Evolutionary conservation across 2,329 filamentous ascomycete species (phyloP), one percentile per base, ranked within the genome.

Genomic region (Penicillium sp.): DNA sequence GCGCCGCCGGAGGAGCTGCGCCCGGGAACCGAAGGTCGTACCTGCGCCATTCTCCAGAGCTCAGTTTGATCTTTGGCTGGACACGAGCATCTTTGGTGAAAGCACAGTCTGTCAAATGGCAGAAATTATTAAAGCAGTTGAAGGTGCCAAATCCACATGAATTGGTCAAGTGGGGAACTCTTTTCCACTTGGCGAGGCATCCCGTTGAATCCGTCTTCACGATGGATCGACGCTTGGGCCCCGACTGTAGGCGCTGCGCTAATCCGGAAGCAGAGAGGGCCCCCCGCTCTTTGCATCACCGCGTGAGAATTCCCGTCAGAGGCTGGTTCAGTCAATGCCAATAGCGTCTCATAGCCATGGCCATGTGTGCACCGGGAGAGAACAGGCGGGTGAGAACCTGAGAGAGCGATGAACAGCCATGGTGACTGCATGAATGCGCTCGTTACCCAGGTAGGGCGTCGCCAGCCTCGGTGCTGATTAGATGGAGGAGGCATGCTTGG

Each of bases 21-120:
- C 49, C 53, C 52, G n/a, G 52, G 56, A 45, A 45, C 56, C 45
- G 55, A 43, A 39, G 56, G 55, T 36, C 53, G 54, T 34, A 54
- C 47, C 36, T 57, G 52, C 25, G 55, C 53, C 57, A 60, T 60
- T 48, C 34, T 53, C 39, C 45, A 37, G 27, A 43, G 35, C 39
- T 52, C 18, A 47, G 50, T 39, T 43, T 25, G 25, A 13, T 6
- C n/a, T 32, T 32, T 29, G 37, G 24, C 25, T 9, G 18, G 12
- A 3, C 9, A 18, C 9, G 39, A 25, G 40, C 40, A 44, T 40
- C 29, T 5, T 40, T 26, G 8, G 13, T 9, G 1, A 13, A 29
- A 12, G 7, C 9, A 11, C 12, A 32, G 36, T 26, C 26, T 25
- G 24, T 5, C 34, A 7, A 32, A 32, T 5, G 8, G 5, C 29